Evolutionary conservation across 352 stramenopile genomes (phyloP), one percentile per base, ranked within the genome.

Genomic region (Saprolegnia diclina): DNA sequence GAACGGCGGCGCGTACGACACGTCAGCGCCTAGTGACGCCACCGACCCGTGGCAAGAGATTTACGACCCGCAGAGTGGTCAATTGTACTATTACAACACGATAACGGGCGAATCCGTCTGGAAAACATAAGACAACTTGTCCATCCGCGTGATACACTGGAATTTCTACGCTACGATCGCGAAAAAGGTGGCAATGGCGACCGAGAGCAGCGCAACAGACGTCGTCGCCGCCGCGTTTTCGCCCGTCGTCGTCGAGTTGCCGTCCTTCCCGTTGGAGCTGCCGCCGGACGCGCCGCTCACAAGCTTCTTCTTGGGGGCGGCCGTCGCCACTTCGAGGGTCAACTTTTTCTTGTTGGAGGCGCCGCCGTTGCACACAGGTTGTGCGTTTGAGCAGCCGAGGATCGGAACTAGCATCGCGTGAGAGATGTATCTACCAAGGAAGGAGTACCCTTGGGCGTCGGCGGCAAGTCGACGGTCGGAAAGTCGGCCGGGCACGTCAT

Each of bases 311-410:
- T 59, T 40, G 35, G 52, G 52, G 13, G 52, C 52, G 16, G 52
- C 19, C 16, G 52, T 59, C n/a, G 35, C 46, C n/a, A 22, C 35
- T 4, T 59, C 52, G 42, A n/a, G 13, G 42, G 52, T 37, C 11
- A n/a, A 9, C 53, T 67, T 56, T 24, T 61, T 11, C 63, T 69
- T 69, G 46, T 93, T 93, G 42, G 83, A 81, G 53, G 79, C 77
- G 38, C 69, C 75, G 38, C 79, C 76, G 5, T 78, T 77, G 75
- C 84, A 92, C 22, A 79, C 56, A 10, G 84, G 84, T 65, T 90
- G 81, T 54, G 75, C 56, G 1, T 62, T 64, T 0, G 76, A 77
- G 66, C 84, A 92, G 70, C 72, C 62, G 13, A 91, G 64, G 44
- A 80, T 65, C 0, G 74, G 63, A n/a, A 89, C 80, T 86, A 65